Percentiles rank a stretch among this genome's conserved stretches.
These are phyloP conservation scores for Cephalotrichum gorgonifer DNA, from an alignment of 2,329 filamentous ascomycete genomes.

Conservation along the genomic window DNA sequence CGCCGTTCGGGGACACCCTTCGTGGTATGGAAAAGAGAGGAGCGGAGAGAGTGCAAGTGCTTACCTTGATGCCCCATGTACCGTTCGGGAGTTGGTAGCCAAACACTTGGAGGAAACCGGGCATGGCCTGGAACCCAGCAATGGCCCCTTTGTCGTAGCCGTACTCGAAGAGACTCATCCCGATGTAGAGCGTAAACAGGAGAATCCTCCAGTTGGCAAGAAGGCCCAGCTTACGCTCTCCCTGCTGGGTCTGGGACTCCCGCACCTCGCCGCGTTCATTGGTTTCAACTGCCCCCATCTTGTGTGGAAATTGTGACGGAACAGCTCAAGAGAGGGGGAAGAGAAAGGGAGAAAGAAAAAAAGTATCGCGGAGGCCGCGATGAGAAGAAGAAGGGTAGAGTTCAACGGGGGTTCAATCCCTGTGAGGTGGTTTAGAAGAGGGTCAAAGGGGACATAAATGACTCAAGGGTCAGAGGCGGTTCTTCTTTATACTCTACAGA, in stretches of 20 bases:
- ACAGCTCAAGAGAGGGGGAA: too few species aligned
- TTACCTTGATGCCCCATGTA: neutral
- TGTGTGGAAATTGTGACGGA: too few species aligned
- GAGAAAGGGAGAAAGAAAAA: neutral
- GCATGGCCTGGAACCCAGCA: constrained; percentile 4
- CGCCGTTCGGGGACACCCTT: neutral
- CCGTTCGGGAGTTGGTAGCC: neutral
- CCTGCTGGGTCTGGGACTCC: neutral
- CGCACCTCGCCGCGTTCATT: neutral
- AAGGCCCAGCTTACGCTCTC: neutral
- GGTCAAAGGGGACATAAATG: neutral
- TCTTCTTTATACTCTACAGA: neutral
- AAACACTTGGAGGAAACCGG: neutral
- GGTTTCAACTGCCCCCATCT: neutral
- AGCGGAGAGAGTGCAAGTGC: neutral
- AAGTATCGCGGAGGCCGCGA: too few species aligned
- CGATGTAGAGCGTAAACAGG: neutral
- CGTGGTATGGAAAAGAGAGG: neutral
- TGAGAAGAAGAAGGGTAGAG: too few species aligned
- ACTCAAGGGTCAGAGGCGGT: neutral
- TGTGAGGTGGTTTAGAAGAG: neutral
- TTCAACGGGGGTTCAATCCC: too few species aligned
- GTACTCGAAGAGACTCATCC: constrained; percentile 2
- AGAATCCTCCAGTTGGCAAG: constrained; percentile 1
- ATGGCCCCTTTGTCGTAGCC: constrained; percentile 5